Conservation (phyloP, 768 basidiomycete genomes). For the Phaeotremella fagi region DNA sequence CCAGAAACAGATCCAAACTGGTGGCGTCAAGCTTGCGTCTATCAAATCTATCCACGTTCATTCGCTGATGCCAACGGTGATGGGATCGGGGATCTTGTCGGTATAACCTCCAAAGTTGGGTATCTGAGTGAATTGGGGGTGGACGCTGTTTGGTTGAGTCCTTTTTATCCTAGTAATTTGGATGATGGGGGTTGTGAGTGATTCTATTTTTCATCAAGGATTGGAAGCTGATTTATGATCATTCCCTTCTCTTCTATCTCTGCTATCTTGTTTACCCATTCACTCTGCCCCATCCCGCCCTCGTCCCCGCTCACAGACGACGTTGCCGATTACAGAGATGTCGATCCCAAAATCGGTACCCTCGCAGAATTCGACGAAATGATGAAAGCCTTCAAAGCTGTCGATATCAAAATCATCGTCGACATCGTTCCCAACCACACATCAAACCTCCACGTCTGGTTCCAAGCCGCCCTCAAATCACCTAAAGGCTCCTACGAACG, state of each 20-base stretch:
- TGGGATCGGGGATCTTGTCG: slow-evolving; percentile 38
- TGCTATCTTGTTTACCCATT: too few species aligned
- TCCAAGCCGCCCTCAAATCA: slow-evolving; percentile 34
- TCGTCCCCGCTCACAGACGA: slow-evolving; percentile 23
- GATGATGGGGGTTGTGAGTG: slow-evolving; percentile 44
- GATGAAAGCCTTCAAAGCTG: slow-evolving; percentile 22
- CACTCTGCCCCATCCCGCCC: too few species aligned
- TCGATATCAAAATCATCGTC: slow-evolving; percentile 32
- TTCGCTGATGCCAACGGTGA: slow-evolving; percentile 39
- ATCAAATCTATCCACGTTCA: slow-evolving; percentile 42
- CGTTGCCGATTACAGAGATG: slow-evolving; percentile 39
- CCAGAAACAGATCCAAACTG: slow-evolving; percentile 33
- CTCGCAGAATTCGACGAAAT: slow-evolving; percentile 39
- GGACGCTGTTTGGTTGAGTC: slow-evolving; percentile 38
- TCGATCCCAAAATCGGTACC: slow-evolving; percentile 38
- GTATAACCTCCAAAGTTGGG: slow-evolving; percentile 32
- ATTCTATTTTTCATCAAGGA: neutral
- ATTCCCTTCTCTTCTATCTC: too few species aligned
- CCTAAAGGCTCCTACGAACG: slow-evolving; percentile 26
- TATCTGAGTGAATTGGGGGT: slow-evolving; percentile 29
- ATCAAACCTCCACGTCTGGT: slow-evolving; percentile 39
- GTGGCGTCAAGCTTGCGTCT: slow-evolving; percentile 40
- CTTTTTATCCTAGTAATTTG: slow-evolving; percentile 40
- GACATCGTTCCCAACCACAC: slow-evolving; percentile 44
- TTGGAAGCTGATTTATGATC: neutral